Conservation (phyloP, 768 basidiomycete genomes). For the Baorangia bicolor region DNA sequence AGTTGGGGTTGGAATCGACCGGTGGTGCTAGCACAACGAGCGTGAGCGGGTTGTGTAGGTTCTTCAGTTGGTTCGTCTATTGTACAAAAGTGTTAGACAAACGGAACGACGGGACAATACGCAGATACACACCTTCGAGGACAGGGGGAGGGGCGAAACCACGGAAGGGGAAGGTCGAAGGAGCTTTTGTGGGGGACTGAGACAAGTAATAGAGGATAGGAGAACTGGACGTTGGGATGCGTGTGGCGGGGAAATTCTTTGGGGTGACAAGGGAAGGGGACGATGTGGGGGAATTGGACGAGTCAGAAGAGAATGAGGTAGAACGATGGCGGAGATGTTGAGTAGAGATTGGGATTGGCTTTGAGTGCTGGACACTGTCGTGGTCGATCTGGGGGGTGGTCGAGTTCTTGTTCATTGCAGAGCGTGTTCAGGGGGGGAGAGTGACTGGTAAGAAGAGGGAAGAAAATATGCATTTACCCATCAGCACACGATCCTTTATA, state of each 20-base stretch:
- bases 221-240: conserved; percentile 54
- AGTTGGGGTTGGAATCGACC: conserved; percentile 52
- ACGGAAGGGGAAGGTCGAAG: conserved; percentile 62
- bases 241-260: conserved; percentile 39
- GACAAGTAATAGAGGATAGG: conserved; percentile 70
- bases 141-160: conserved; percentile 50
- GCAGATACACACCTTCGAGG: conserved; percentile 53
- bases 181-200: conserved; percentile 56
- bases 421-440: conserved; percentile 3
- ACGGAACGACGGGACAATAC: not conserved
- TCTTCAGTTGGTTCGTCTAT: conserved; percentile 45
- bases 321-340: conserved; percentile 54
- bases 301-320: conserved; percentile 58
- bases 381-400: conserved; percentile 6
- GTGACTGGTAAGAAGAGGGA: not conserved
- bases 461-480: not conserved
- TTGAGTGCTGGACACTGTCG: conserved; percentile 48
- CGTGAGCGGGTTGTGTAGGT: conserved; percentile 43
- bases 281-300: conserved; percentile 54
- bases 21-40: conserved; percentile 60
- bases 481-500: conserved; percentile 13
- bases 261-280: conserved; percentile 55
- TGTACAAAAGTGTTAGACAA: not conserved
- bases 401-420: conserved; percentile 18
- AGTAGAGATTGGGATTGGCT: conserved; percentile 61